Evolutionary conservation across 2,329 filamentous ascomycete genomes (phyloP).

Genomic region (Chrysoporthe deuterocubensis): DNA sequence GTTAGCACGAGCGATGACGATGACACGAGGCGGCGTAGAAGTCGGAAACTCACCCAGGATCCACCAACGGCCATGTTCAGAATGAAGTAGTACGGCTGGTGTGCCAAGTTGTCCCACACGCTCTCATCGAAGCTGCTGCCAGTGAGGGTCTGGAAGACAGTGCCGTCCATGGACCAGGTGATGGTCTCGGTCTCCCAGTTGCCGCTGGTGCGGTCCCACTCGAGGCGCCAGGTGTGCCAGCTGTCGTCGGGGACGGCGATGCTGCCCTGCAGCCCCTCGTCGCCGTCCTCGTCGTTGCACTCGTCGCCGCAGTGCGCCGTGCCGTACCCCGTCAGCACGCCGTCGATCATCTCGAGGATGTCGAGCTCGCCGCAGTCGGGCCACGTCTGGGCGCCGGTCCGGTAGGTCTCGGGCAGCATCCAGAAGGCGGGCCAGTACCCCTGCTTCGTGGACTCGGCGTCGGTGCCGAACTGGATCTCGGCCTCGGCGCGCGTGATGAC

Average conservation of each 20-base stretch:
- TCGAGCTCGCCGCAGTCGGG: slow-evolving; percentile 56
- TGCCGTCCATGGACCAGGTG: slow-evolving; percentile 53
- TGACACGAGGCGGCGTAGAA: background rate
- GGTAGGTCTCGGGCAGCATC: slow-evolving; percentile 53
- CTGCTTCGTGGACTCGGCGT: slow-evolving; percentile 44
- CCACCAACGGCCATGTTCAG: slow-evolving; percentile 38
- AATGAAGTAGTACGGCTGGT: slow-evolving; percentile 35
- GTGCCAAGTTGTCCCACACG: slow-evolving; percentile 46
- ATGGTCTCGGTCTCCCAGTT: slow-evolving; percentile 53
- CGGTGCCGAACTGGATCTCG: slow-evolving; percentile 49
- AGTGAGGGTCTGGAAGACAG: slow-evolving; percentile 47
- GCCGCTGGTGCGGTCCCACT: slow-evolving; percentile 49
- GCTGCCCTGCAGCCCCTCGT: slow-evolving; percentile 42
- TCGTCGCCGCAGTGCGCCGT: slow-evolving; percentile 54
- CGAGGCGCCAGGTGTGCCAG: slow-evolving; percentile 54
- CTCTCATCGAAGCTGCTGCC: slow-evolving; percentile 46
- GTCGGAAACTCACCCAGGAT: slow-evolving; percentile 36
- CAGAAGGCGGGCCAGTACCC: slow-evolving; percentile 60
- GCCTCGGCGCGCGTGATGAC: slow-evolving; percentile 49
- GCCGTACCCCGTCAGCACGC: slow-evolving; percentile 49
- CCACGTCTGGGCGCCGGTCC: slow-evolving; percentile 48
- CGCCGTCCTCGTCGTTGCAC: slow-evolving; percentile 48
- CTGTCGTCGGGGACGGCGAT: slow-evolving; percentile 47
- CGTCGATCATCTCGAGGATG: slow-evolving; percentile 55
- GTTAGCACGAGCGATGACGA: background rate